phyloP scores from a whole-genome alignment of 2,329 filamentous ascomycete genomes.

The Colletotrichum incanum region DNA sequence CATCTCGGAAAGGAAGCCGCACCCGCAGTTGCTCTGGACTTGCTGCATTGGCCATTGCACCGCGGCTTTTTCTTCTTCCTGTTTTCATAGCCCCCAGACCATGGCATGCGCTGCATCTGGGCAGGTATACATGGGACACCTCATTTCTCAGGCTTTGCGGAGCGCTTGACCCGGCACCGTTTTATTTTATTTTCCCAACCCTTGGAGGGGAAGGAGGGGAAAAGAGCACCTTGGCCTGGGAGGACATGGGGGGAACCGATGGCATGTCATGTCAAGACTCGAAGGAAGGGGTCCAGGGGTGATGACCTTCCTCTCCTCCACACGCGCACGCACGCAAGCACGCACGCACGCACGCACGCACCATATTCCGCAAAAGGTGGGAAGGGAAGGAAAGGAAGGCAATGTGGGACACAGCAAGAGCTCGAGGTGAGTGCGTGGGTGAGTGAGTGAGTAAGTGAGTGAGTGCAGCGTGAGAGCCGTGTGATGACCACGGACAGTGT shows the following conservation, averaged over 20 bases:
- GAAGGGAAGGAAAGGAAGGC: constrained; percentile 14
- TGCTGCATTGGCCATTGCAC: constrained; percentile 14
- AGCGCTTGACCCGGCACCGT: constrained; percentile 44
- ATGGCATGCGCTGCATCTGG: constrained; percentile 7
- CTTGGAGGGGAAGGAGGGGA: constrained; percentile 33
- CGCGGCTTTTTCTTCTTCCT: neutral
- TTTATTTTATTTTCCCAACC: constrained; percentile 16
- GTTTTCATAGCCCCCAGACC: neutral
- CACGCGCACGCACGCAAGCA: constrained; percentile 21
- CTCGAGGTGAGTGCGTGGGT: neutral
- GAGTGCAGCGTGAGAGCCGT: neutral
- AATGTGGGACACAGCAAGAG: constrained; percentile 14
- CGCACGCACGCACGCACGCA: constrained; percentile 19
- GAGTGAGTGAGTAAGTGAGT: neutral
- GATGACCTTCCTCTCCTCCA: constrained; percentile 28
- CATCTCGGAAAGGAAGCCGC: constrained; percentile 37
- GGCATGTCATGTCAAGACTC: constrained; percentile 6
- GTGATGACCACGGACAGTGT: constrained; percentile 31
- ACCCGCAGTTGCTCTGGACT: constrained; percentile 19
- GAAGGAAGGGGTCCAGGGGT: constrained; percentile 17
- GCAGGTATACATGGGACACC: neutral
- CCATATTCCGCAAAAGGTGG: constrained; percentile 32
- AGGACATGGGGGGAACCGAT: constrained; percentile 1
- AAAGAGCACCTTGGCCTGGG: constrained; percentile 15
- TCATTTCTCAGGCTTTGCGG: constrained; percentile 13